Evolutionary conservation across 495 filamentous ascomycete species (phyloP), one percentile per base, ranked within the genome.

Genomic region (Hyphodiscus hymeniophilus): DNA sequence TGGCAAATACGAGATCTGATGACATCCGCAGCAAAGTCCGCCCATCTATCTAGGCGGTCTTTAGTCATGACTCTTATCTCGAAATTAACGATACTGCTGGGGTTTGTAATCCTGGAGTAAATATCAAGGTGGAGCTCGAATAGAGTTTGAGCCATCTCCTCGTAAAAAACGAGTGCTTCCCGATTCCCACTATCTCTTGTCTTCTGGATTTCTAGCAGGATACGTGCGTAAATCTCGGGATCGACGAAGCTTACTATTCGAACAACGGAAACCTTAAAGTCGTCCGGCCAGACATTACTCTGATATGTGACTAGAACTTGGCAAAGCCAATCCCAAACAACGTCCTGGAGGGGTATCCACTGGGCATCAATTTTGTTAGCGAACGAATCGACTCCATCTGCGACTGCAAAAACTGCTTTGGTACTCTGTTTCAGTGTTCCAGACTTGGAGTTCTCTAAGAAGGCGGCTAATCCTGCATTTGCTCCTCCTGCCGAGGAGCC

Each of bases 61-160:
- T 77, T 76, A 50, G 88, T 85, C 28, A 76, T 59, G 32, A 73
- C 48, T 42, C 79, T 69, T 28, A 76, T 82, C 13, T 56, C 67
- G 33, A 67, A 60, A 39, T 83, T 79, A 17, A 85, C 77, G 12
- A 81, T 77, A 48, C 79, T 89, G 60, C 74, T 82, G 0, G 86
- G 81, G 50, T 82, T 81, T 15, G 83, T 91, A 47, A 87, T 82
- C 13, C 79, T 70, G 30, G 84, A 80, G 55, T 85, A 94, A 7
- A 89, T 71, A 47, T 96, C 91, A 1, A 98, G 70, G 56, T 96
- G 88, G 7, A 99, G 69, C 62, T 99, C 92, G 50, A 89, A 90
- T 1, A 94, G 68, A 44, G 82, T 81, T 56, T 96, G 78, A 1
- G 82, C 71, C 60, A 91, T 77, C n/a, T 76, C 69, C 45, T 71